phyloP scores from a whole-genome alignment of 192 early-diverging fungal species.

The Linnemannia elongata region DNA sequence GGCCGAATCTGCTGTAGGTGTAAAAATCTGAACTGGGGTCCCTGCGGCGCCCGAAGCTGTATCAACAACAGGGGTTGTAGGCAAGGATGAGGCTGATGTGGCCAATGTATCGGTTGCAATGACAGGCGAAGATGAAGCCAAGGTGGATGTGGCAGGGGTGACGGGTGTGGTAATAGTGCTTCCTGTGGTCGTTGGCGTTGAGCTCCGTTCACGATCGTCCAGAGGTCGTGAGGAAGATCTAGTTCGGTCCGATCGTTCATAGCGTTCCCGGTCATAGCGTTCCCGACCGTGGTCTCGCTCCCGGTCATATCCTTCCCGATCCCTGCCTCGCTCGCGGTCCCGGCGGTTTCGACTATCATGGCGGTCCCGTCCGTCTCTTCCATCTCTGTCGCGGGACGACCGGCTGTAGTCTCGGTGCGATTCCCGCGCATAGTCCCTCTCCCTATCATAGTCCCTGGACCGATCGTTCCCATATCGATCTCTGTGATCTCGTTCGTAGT shows the following conservation, averaged over 20 bases:
- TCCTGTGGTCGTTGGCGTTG: conserved; percentile 14
- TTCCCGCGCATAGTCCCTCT: conserved; percentile 32
- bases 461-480: conserved; percentile 43
- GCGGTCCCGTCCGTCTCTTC: conserved; percentile 37
- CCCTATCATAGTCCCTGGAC: conserved; percentile 31
- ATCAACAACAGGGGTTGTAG: background rate
- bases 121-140: background rate
- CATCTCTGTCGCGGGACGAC: conserved; percentile 42
- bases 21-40: background rate
- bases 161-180: background rate
- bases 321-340: conserved; percentile 27
- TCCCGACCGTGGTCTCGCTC: conserved; percentile 14
- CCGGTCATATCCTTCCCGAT: conserved; percentile 19
- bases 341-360: conserved; percentile 27
- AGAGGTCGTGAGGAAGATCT: conserved; percentile 24
- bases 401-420: conserved; percentile 18
- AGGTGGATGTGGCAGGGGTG: background rate
- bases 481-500: conserved; percentile 38
- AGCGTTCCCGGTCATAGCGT: conserved; percentile 11
- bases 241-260: conserved; percentile 8
- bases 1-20: background rate
- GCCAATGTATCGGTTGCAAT: background rate
- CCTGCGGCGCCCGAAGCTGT: conserved; percentile 5
- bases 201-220: conserved; percentile 30
- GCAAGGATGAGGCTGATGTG: background rate